Percentiles rank a stretch among this genome's conserved stretches.
Conservation (phyloP, 257 asterid species). For the Plectranthus barbatus region DNA sequence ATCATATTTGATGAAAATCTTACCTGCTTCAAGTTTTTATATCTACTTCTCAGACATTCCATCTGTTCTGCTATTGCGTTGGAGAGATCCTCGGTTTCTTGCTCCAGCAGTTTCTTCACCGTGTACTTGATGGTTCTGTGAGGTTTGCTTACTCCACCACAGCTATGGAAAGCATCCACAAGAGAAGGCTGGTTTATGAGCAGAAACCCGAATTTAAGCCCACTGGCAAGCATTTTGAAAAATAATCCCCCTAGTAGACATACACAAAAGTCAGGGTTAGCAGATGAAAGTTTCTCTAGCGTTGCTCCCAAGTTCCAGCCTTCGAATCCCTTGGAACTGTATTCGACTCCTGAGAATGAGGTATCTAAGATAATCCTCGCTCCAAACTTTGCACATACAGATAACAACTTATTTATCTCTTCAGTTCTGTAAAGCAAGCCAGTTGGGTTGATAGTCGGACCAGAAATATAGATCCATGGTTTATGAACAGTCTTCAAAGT, state of each 20-base stretch:
- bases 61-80: constrained; percentile 61
- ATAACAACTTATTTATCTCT: constrained; percentile 56
- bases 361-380: constrained; percentile 80
- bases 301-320: constrained; percentile 72
- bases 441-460: constrained; percentile 83
- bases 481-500: constrained; percentile 40
- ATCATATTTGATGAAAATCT: neutral
- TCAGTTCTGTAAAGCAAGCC: constrained; percentile 74
- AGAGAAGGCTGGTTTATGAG: constrained; percentile 55
- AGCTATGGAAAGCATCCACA: constrained; percentile 67
- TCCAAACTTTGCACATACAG: constrained; percentile 62
- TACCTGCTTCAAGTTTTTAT: constrained; percentile 78
- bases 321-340: constrained; percentile 38
- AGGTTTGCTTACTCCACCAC: constrained; percentile 79
- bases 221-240: constrained; percentile 82
- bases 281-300: constrained; percentile 43
- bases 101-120: constrained; percentile 71
- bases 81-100: constrained; percentile 37
- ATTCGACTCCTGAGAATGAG: constrained; percentile 82
- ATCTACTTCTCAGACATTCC: constrained; percentile 50
- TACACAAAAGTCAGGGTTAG: constrained; percentile 48
- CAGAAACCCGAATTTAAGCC: constrained; percentile 73
- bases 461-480: constrained; percentile 91
- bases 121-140: constrained; percentile 75
- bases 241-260: constrained; percentile 78